Base-by-base conservation (phyloP, 2,329 filamentous ascomycete genomes). In the Cercospora sp. region DNA sequence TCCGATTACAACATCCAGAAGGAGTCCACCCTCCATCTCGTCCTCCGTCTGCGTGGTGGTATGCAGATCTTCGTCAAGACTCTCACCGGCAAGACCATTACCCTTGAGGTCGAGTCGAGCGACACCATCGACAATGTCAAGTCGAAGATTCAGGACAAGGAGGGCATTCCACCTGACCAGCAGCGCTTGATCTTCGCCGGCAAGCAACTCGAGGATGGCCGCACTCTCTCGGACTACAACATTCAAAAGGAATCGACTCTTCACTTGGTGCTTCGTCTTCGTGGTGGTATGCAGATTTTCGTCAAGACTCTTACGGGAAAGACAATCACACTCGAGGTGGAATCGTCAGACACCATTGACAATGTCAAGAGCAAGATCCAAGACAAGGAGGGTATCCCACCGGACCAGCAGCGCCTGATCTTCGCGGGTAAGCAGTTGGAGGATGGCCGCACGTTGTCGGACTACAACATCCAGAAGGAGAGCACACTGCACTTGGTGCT, bases 381-480 rank as follows among this genome's bases (percentile, higher is more conserved):
- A 83, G 95, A 98, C 90, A 99, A 98, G 92, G 95, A 99, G 88
- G 94, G 95, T 78, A 99, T 99, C 77, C 95, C 95, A 81, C 94
- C 95, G 60, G 95, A 98, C 87, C 95, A 98, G 85, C 95, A 99
- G 88, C 94, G 95, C 82, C 86, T 99, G 83, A 99, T 99, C 90
- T 99, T 98, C 85, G 95, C 95, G 80, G 95, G 95, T 83, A 99
- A 99, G 91, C 95, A 99, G 88, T 93, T 99, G 81, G 95, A 99
- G 87, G 95, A 99, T 81, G 95, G 95, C 83, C 94, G 95, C 80
- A 99, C 95, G 79, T 92, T 99, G 76, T 95, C 92, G 81, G 95
- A 99, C 87, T 99, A 99, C 92, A 99, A 98, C 91, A 98, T 99
- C 88, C 95, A 99, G 90, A 99, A 99, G 91, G 94, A 98, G 90